Conservation (phyloP, 345 rosid genomes). For the Iberis pinnata region DNA sequence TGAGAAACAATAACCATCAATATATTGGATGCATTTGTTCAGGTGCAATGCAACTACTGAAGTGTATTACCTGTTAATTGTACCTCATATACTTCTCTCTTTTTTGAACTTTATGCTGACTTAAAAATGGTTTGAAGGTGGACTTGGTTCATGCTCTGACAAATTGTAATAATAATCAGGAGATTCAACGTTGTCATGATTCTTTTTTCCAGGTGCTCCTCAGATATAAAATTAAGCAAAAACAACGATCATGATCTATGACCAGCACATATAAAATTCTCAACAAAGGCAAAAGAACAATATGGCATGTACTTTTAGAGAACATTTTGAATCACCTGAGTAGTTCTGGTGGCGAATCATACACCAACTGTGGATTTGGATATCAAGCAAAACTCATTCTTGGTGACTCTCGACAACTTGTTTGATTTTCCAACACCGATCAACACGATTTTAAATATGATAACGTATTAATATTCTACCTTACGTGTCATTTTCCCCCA, state of each 20-base stretch:
- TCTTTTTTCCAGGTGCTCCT: not conserved
- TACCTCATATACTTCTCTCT: no score
- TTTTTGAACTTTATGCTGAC: conserved; percentile 15
- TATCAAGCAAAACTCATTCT: conserved; percentile 64
- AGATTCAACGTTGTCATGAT: conserved; percentile 18
- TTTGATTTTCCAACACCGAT: conserved; percentile 77
- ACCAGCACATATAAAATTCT: conserved; percentile 22
- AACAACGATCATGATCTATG: conserved; percentile 6
- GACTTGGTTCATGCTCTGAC: conserved; percentile 23
- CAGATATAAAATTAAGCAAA: conserved; percentile 19
- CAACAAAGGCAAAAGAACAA: no score
- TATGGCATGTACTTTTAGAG: no score
- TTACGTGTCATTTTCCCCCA: conserved; percentile 44
- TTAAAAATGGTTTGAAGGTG: not conserved
- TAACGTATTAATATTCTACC: conserved; percentile 59
- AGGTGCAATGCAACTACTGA: no score
- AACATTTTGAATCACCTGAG: conserved; percentile 43
- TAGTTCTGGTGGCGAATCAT: conserved; percentile 62
- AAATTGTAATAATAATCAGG: conserved; percentile 1
- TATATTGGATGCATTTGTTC: no score
- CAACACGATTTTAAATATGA: conserved; percentile 67
- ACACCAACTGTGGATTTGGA: conserved; percentile 71
- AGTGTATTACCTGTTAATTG: no score
- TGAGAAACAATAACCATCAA: not conserved
- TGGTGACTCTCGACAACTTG: conserved; percentile 58